Base-by-base conservation (phyloP, 495 filamentous ascomycete genomes). In the Glutinoglossum americanum region DNA sequence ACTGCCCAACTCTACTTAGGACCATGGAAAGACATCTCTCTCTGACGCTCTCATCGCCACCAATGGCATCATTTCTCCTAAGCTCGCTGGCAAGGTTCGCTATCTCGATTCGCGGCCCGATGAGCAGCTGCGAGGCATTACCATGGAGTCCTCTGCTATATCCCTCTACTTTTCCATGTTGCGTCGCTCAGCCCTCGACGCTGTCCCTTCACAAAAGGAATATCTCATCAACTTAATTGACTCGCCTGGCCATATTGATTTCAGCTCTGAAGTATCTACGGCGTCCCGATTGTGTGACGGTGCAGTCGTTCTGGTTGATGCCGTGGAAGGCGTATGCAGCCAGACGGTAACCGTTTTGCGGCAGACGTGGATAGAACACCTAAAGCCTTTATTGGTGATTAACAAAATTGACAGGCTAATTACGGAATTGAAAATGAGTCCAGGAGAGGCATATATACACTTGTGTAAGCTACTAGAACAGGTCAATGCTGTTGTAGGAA, bases 111-210 rank as follows among this genome's bases (percentile, higher is more conserved):
- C 90, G 21, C 79, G 92, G 48, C 89, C 93, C 15, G 92, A 99
- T 72, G 92, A 99, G 70, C 92, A 99, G 72, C 78, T 88, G 9
- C 84, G 92, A 48, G 93, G 92, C 33, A 99, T 99, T 64, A 99
- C 92, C 11, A 99, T 99, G 92, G 92, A 99, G 69, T 97, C 93
- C 0, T 96, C 89, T 17, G 92, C 92, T 57, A 99, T 99, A 60
- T 97, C 93, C 3, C 72, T 99, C 53, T 92, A 85, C 73, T 97
- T 99, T 70, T 89, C 88, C 27, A 86, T 99, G 76, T 71, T 89
- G 53, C 80, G 81, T 28, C 77, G 85, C 56, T 68, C 79, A 41
- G 70, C 76, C 10, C 80, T 83, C 13, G 84, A 92, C 5, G 79
- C 79, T 10, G 63, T 74, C 25, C 86, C 86, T 0, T 74, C 79